A percentile compares a stretch with the other conserved stretches of the same genome.
Conservation (phyloP, 148 eudicot genomes). For the Silene conica region DNA sequence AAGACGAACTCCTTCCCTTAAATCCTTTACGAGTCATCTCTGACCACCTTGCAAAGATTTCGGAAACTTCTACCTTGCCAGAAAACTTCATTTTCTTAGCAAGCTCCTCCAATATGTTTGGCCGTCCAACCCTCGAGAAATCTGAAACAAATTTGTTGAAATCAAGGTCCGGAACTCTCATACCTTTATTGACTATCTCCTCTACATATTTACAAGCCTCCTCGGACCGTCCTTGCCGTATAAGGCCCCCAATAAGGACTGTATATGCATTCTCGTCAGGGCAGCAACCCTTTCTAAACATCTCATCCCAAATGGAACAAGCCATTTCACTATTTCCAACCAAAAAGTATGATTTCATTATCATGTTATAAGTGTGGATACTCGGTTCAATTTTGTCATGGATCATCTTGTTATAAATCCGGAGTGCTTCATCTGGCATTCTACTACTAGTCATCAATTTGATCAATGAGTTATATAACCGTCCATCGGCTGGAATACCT, state of each 20-base stretch:
- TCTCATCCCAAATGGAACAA: conserved; percentile 77
- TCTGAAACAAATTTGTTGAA: conserved; percentile 55
- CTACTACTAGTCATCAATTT: conserved; percentile 63
- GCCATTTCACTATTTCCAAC: conserved; percentile 57
- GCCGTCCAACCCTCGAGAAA: conserved; percentile 59
- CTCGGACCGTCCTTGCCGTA: conserved; percentile 59
- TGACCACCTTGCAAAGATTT: conserved; percentile 56
- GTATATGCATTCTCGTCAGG: conserved; percentile 83
- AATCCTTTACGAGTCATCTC: conserved; percentile 49
- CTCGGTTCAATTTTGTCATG: conserved; percentile 52
- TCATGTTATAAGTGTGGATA: conserved; percentile 78
- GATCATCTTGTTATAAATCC: conserved; percentile 74
- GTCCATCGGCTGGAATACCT: conserved; percentile 67
- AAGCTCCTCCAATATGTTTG: conserved; percentile 57
- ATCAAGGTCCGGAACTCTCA: conserved; percentile 83
- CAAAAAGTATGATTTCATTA: conserved; percentile 68
- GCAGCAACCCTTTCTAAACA: conserved; percentile 67
- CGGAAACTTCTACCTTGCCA: conserved; percentile 63
- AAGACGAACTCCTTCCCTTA: conserved; percentile 25
- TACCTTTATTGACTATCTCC: conserved; percentile 83
- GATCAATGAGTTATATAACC: conserved; percentile 66
- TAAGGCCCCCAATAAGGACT: conserved; percentile 71
- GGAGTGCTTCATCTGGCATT: conserved; percentile 77
- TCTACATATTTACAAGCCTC: conserved; percentile 75
- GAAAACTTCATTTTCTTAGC: conserved; percentile 61